Base-by-base conservation (phyloP, 257 asterid species). In the Paraleonurus japonicus region DNA sequence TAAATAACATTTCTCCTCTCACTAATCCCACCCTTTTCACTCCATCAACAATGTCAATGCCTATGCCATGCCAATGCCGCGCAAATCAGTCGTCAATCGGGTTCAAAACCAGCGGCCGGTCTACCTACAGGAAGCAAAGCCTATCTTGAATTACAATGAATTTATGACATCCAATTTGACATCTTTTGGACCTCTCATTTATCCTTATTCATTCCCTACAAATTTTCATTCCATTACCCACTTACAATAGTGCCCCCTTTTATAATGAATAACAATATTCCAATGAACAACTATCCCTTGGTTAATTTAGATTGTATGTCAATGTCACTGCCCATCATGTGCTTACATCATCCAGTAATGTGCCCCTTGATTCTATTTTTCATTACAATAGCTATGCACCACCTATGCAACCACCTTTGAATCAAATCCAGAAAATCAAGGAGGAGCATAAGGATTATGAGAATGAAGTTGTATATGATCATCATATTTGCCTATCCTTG, bases 361-460 rank as follows among this genome's bases (percentile, higher is more conserved):
- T 75, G 45, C 69, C 77, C 64, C 68, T 7, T 19, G 22, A 47
- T 47, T 24, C 58, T 11, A 55, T 58, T 51, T 85, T 83, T n/a
- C 75, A 73, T 7, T 74, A 72, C 32, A 75, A 59, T 47, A 76
- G 72, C 20, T 53, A 79, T 37, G 35, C 67, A 57, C 59, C 3
- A 11, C 47, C 47, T 39, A 39, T 39, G 15, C 47, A 39, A 37
- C 12, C 43, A 37, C 43, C 43, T 37, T 37, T 66, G 2, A 3
- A 11, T 10, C 81, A 62, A 67, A 62, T 66, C 19, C 83, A 73
- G n/a, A 79, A 54, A 27, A 61, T 68, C 54, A 85, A 88, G 74
- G 85, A 82, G 67, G 91, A 85, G 79, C 79, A 81, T 61, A 78
- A 63, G 76, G 86, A 80, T 62, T 80, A 77, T 6, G 71, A 72